Base-by-base conservation (phyloP, 352 stramenopile genomes). In the Globisporangium iwayamae region DNA sequence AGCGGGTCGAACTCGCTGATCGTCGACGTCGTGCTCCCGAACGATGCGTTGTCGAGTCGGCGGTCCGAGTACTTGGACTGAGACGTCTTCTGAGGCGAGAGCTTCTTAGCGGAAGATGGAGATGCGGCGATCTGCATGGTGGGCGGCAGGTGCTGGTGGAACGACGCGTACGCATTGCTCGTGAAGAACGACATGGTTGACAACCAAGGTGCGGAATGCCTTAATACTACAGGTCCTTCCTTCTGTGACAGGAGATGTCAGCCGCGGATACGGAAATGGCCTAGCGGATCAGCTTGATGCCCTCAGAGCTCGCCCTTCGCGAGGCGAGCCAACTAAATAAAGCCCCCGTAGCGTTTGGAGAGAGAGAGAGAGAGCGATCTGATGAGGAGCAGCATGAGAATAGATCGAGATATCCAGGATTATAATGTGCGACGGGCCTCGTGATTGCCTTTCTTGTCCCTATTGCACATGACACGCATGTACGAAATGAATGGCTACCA, bases 1-100 rank as follows among this genome's bases (percentile, higher is more conserved):
- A 85, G 59, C 3, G 76, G 76, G 38, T 90, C 78, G 25, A 87
- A 68, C 28, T 90, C 75, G 30, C 73, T 85, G 25, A 71, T 61
- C 30, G 61, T 61, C 36, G 69, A 76, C 51, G 62, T 34, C 9
- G 65, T 67, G 62, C 73, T 80, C 13, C 54, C 16, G 46, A 78
- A 75, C 18, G 73, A 80, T 13, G 53, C 34, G 56, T 80, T 77
- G 22, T 74, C 68, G 0, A 56, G 50, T n/a, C 64, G 11, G 2
- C 65, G 66, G 43, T 48, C 16, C 43, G 32, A 5, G 7, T 28
- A 36, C 7, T 36, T 36, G 25, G 25, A 28, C 25, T 28, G 25
- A 28, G 41, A 47, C 4, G 41, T 38, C 34, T 57, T 60, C 20
- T 63, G 62, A 9, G 43, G 34, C 0, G 61, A 54, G 60, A 57